These are phyloP conservation scores for Clarireedia monteithiana DNA, from an alignment of 2,329 filamentous ascomycete genomes.

Conservation along the genomic window DNA sequence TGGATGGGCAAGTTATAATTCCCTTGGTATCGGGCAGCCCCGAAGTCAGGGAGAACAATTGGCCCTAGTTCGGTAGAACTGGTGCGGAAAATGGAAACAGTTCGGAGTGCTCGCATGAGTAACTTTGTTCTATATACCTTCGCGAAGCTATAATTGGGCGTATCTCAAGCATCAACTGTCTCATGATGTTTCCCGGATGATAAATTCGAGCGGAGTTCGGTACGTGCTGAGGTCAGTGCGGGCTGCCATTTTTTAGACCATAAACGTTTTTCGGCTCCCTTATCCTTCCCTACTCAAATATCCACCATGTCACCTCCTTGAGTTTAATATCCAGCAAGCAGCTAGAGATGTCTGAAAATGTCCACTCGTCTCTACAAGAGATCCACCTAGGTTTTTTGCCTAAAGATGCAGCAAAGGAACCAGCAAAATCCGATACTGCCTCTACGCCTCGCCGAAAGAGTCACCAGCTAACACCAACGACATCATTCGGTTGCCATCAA, in stretches of 20 bases:
- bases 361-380: background rate
- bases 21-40: no score
- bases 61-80: no score
- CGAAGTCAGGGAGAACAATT: no score
- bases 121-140: background rate
- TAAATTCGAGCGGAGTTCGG: no score
- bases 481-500: slow-evolving; percentile 14
- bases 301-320: background rate
- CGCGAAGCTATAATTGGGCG: background rate
- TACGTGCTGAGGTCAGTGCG: background rate
- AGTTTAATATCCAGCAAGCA: background rate
- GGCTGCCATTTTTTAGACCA: background rate
- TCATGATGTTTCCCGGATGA: background rate
- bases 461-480: background rate
- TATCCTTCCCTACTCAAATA: background rate
- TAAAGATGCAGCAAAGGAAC: background rate
- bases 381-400: background rate
- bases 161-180: background rate
- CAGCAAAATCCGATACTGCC: background rate
- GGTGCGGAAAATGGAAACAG: no score
- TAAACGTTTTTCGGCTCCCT: background rate
- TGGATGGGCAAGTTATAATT: no score
- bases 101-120: background rate
- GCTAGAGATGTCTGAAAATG: background rate
- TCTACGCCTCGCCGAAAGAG: background rate